A percentile compares a stretch with the other conserved stretches of the same genome.
phyloP scores from a whole-genome alignment of 2,329 filamentous ascomycete genomes.

The Gyromitra esculenta region DNA sequence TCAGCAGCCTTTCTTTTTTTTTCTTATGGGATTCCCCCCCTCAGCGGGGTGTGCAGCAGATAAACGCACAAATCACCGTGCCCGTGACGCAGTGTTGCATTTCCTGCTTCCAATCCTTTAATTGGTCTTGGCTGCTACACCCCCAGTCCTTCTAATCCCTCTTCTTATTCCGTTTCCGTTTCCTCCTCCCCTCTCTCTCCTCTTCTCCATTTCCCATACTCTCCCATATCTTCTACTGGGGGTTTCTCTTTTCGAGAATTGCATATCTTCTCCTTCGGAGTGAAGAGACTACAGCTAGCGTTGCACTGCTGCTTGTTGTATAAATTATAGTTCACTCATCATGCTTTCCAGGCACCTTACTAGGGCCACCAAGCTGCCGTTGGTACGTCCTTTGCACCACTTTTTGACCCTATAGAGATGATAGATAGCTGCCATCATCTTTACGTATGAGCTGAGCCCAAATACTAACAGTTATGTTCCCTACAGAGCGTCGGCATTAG shows the following conservation, averaged over 20 bases:
- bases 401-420: neutral
- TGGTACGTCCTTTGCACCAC: conserved; percentile 51
- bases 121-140: conserved; percentile 26
- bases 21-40: conserved; percentile 1
- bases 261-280: conserved; percentile 45
- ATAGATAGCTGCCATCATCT: neutral
- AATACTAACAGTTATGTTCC: conserved; percentile 21
- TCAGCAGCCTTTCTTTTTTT: conserved; percentile 16
- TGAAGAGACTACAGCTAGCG: conserved; percentile 33
- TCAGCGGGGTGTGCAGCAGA: conserved; percentile 41
- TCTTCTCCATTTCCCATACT: conserved; percentile 48
- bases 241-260: conserved; percentile 58
- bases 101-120: conserved; percentile 26
- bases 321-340: conserved; percentile 49
- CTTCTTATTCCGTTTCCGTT: conserved; percentile 9
- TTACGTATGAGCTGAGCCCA: neutral
- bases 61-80: conserved; percentile 33
- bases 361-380: conserved; percentile 56
- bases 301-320: conserved; percentile 55
- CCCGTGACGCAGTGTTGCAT: conserved; percentile 40
- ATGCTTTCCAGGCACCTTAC: conserved; percentile 58
- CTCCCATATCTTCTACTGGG: conserved; percentile 58
- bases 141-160: conserved; percentile 35
- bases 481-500: conserved; percentile 55
- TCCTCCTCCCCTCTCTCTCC: conserved; percentile 53